Evolutionary conservation across 805 yeast genomes (phyloP).

Genomic region (Pichia occidentalis): DNA sequence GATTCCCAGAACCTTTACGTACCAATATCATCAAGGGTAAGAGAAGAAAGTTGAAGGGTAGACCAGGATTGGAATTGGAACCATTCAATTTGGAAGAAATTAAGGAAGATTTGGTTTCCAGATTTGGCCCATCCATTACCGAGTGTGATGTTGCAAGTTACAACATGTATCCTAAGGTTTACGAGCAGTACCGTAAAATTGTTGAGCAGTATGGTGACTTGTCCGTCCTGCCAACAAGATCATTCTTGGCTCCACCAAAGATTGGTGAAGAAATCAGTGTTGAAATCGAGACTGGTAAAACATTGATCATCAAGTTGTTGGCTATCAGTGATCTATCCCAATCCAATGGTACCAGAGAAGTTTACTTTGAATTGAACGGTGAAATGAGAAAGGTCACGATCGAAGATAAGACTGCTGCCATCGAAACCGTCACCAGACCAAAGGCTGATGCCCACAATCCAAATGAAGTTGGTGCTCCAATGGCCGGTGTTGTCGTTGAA

Average conservation of each 20-base stretch:
- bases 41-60: conserved; percentile 78
- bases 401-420: conserved; percentile 79
- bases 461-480: conserved; percentile 95
- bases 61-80: conserved; percentile 88
- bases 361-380: conserved; percentile 96
- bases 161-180: conserved; percentile 97
- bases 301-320: conserved; percentile 80
- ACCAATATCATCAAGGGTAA: conserved; percentile 84
- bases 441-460: conserved; percentile 87
- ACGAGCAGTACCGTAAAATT: conserved; percentile 73
- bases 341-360: conserved; percentile 89
- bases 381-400: conserved; percentile 94
- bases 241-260: conserved; percentile 80
- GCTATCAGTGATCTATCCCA: conserved; percentile 86
- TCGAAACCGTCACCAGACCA: conserved; percentile 79
- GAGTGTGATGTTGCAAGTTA: conserved; percentile 93
- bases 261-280: conserved; percentile 85
- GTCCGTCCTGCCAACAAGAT: conserved; percentile 88
- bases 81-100: conserved; percentile 76
- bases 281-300: conserved; percentile 92
- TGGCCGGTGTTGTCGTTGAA: conserved; percentile 98
- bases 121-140: conserved; percentile 68
- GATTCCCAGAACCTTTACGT: conserved; percentile 99
- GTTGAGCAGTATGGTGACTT: conserved; percentile 82
- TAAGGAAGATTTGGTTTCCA: conserved; percentile 62